Evolutionary conservation across 495 filamentous ascomycete genomes (phyloP).

Genomic region (Penicillium herquei): DNA sequence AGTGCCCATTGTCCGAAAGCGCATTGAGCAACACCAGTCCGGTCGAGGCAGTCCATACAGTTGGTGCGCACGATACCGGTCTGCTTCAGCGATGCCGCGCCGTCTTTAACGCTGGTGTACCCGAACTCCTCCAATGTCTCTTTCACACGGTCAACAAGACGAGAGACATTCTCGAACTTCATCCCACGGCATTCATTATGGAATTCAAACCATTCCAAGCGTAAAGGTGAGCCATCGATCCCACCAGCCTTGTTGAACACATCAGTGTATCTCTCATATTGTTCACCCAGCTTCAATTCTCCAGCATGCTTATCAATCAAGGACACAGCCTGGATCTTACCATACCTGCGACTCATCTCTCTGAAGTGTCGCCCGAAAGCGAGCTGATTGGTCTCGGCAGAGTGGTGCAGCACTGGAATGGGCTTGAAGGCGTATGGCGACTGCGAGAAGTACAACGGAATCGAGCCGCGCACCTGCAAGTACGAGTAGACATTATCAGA

Average conservation of each 20-base stretch:
- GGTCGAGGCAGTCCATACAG: conserved; percentile 96
- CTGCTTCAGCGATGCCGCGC: conserved; percentile 55
- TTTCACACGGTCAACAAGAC: conserved; percentile 68
- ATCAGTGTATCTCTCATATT: conserved; percentile 65
- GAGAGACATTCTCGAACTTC: conserved; percentile 91
- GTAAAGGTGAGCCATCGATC: conserved; percentile 52
- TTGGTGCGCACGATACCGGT: conserved; percentile 81
- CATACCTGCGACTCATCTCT: conserved; percentile 63
- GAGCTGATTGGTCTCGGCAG: conserved; percentile 66
- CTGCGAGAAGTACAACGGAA: conserved; percentile 91
- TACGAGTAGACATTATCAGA: conserved; percentile 73
- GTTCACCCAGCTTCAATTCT: conserved; percentile 72
- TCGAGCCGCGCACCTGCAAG: conserved; percentile 80
- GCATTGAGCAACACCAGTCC: conserved; percentile 90
- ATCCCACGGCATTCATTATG: conserved; percentile 87
- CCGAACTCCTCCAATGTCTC: conserved; percentile 61
- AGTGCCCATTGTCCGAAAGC: conserved; percentile 76
- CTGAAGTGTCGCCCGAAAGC: conserved; percentile 81
- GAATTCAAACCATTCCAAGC: conserved; percentile 96
- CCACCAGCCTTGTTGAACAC: conserved; percentile 61
- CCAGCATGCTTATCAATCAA: conserved; percentile 83
- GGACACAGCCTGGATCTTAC: conserved; percentile 72
- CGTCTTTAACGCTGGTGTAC: conserved; percentile 57
- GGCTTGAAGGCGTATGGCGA: conserved; percentile 91
- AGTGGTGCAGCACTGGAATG: conserved; percentile 75